Evolutionary conservation across 228 moss, liverwort and hornwort genomes (phyloP), one percentile per base, ranked within the genome.

Genomic region (Sphagnum fallax): DNA sequence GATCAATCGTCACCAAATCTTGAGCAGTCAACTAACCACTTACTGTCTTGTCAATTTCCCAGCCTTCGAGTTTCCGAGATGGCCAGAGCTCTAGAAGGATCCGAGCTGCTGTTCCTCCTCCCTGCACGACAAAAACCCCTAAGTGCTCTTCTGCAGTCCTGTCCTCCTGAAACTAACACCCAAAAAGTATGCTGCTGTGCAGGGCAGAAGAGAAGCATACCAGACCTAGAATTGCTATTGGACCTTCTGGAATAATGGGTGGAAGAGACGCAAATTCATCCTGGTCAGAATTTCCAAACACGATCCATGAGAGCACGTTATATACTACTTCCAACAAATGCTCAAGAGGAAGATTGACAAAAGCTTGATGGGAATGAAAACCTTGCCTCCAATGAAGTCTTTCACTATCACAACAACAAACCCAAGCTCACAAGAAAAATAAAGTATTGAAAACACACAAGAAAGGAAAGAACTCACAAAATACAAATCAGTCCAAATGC

Each of bases 241-340:
- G 90, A n/a, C 93, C 93, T 51, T 80, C 71, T n/a, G 93, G 90
- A 63, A 90, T 81, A 67, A 93, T 69, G 8, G 88, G 79, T 51
- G 93, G 93, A 9, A 93, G 78, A 57, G 83, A 75, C 52, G 87
- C 88, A 65, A 93, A 90, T 53, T 93, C 93, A 74, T 93, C 93
- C 90, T 88, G 79, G 52, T 66, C 52, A 62, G 58, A 65, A 9
- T 49, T 73, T 63, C 65, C 47, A 67, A 52, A 5, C 49, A 65
- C 53, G 49, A 64, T 47, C 47, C 6, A 57, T 59, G 58, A n/a
- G 47, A 49, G 4, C 0, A 61, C 14, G 61, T 12, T 51, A 4
- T 32, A 32, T 32, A 32, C 32, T 32, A 32, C 32, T 32, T 32
- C 32, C 32, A 32, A 32, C 32, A 32, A 32, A 32, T 32, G 32